Evolutionary conservation across 306 rosid species (phyloP).

Genomic region (Trifolium fragiferum): DNA sequence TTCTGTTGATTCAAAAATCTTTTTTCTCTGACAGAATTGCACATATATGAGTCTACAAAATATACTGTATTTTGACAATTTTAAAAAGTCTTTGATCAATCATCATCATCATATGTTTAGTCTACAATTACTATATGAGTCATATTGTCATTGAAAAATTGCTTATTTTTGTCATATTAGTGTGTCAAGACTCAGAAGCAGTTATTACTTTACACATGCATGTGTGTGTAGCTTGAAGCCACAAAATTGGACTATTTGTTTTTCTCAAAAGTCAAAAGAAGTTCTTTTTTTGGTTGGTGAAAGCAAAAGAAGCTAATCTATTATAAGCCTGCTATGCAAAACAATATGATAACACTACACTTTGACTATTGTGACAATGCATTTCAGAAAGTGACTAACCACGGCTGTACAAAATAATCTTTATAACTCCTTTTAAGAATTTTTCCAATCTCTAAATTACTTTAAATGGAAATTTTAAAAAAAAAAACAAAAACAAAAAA

Average conservation of each 20-base stretch:
- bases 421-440: too few relatives aligned
- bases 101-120: too few relatives aligned
- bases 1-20: conserved; percentile 31
- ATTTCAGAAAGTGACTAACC: background rate
- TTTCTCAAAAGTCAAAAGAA: conserved; percentile 39
- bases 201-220: background rate
- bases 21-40: conserved; percentile 18
- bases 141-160: background rate
- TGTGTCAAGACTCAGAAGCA: conserved; percentile 2
- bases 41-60: background rate
- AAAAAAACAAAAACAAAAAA: too few relatives aligned
- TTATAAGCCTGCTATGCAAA: background rate
- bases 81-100: background rate
- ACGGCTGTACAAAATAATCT: background rate
- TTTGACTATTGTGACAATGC: conserved; percentile 4
- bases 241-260: conserved; percentile 38
- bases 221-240: conserved; percentile 37
- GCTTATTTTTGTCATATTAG: conserved; percentile 19
- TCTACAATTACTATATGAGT: background rate
- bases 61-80: background rate
- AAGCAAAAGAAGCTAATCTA: background rate
- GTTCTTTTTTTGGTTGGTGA: background rate
- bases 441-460: too few relatives aligned
- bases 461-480: too few relatives aligned
- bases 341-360: background rate